Evolutionary conservation across 495 filamentous ascomycete genomes (phyloP).

Genomic region (Talaromyces wortmannii): DNA sequence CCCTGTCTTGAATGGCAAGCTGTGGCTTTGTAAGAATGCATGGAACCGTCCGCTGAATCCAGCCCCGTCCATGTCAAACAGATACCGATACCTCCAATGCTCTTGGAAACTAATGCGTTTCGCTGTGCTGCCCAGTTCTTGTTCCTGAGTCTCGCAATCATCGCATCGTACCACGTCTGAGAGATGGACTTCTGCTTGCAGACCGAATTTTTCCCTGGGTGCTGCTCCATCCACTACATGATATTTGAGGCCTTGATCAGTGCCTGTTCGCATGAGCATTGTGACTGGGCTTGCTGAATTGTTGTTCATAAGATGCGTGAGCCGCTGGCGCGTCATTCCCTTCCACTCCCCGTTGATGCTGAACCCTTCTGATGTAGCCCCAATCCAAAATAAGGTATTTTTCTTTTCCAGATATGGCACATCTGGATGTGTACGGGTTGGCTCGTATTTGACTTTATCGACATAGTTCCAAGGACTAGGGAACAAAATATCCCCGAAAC

Average conservation of each 20-base stretch:
- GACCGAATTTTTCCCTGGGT: constrained; percentile 18
- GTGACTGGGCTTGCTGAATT: constrained; percentile 35
- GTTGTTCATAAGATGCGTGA: constrained; percentile 49
- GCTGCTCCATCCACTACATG: constrained; percentile 26
- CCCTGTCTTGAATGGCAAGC: constrained; percentile 63
- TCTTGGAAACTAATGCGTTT: constrained; percentile 23
- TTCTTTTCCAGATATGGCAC: constrained; percentile 30
- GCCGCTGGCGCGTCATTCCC: constrained; percentile 53
- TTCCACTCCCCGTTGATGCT: constrained; percentile 46
- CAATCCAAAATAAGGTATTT: constrained; percentile 46
- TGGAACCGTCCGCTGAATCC: constrained; percentile 66
- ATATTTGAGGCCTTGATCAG: constrained; percentile 21
- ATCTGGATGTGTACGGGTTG: constrained; percentile 30
- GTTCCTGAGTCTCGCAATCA: constrained; percentile 44
- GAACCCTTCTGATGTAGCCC: constrained; percentile 51
- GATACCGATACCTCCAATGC: constrained; percentile 54
- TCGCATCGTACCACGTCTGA: constrained; percentile 48
- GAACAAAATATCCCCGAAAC: constrained; percentile 42
- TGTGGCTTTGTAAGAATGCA: constrained; percentile 57
- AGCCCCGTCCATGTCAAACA: constrained; percentile 69
- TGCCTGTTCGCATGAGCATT: constrained; percentile 27
- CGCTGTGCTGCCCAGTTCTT: constrained; percentile 40
- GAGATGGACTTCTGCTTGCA: constrained; percentile 36
- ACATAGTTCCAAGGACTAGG: constrained; percentile 45
- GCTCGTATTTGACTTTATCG: constrained; percentile 37